Evolutionary conservation across 768 basidiomycete genomes (phyloP).

Genomic region (Pleurotus ostreatus): DNA sequence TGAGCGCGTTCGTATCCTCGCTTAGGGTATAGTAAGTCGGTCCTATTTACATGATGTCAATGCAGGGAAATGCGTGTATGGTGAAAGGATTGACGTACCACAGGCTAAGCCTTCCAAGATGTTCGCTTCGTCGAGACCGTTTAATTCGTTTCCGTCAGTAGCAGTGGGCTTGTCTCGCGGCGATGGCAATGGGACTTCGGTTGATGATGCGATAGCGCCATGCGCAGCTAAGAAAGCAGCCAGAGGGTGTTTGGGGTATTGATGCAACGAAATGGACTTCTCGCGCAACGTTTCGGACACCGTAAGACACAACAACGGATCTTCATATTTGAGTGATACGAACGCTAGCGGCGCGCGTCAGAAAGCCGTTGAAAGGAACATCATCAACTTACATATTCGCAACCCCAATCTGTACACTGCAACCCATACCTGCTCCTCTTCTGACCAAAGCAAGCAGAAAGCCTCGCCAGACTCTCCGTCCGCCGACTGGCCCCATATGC

Average conservation of each 20-base stretch:
- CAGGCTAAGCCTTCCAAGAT: slow-evolving; percentile 63
- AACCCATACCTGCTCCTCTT: slow-evolving; percentile 61
- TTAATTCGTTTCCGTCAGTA: slow-evolving; percentile 33
- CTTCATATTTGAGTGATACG: slow-evolving; percentile 58
- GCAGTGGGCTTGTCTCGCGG: slow-evolving; percentile 24
- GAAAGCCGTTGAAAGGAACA: not conserved
- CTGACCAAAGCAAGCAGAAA: slow-evolving; percentile 67
- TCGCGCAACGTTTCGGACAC: slow-evolving; percentile 86
- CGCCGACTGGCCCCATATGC: slow-evolving; percentile 70
- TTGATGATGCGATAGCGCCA: slow-evolving; percentile 28
- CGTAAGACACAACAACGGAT: slow-evolving; percentile 83
- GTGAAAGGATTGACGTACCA: slow-evolving; percentile 32
- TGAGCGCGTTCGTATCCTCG: slow-evolving; percentile 22
- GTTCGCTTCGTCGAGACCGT: slow-evolving; percentile 62
- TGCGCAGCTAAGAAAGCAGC: slow-evolving; percentile 32
- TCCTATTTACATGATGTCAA: slow-evolving; percentile 23
- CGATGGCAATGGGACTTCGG: slow-evolving; percentile 27
- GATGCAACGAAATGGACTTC: slow-evolving; percentile 48
- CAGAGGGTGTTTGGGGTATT: slow-evolving; percentile 39
- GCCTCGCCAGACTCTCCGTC: slow-evolving; percentile 42
- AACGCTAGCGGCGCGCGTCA: slow-evolving; percentile 47
- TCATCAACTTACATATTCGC: slow-evolving; percentile 64
- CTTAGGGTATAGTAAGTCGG: slow-evolving; percentile 36
- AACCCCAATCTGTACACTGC: slow-evolving; percentile 74
- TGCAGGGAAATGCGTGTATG: not conserved